Evolutionary conservation across 2,329 filamentous ascomycete genomes (phyloP).

Genomic region (Curvularia hawaiiensis): DNA sequence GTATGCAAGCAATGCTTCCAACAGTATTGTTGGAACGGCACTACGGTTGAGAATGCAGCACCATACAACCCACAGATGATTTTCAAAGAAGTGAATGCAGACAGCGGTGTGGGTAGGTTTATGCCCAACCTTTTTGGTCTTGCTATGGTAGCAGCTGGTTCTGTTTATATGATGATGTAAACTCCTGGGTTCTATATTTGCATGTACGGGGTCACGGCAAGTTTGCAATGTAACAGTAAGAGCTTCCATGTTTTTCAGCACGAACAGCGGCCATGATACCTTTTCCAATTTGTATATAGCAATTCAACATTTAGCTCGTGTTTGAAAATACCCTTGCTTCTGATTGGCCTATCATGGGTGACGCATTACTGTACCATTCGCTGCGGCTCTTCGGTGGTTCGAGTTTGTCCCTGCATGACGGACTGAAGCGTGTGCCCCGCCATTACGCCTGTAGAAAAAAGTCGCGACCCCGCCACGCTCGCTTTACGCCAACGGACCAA

Average conservation of each 20-base stretch:
- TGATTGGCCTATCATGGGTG: constrained; percentile 13
- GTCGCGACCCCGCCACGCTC: constrained; percentile 23
- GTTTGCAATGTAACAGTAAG: background rate
- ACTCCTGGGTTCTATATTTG: background rate
- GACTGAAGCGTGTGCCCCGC: constrained; percentile 16
- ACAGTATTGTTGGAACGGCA: constrained; percentile 94
- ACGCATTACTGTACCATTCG: constrained; percentile 2
- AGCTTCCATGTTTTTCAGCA: background rate
- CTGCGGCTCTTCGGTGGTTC: constrained; percentile 19
- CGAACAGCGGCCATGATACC: constrained; percentile 8
- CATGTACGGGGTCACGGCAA: background rate
- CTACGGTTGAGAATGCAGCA: constrained; percentile 47
- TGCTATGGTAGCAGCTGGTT: constrained; percentile 25
- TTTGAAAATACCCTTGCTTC: background rate
- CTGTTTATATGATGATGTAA: constrained; percentile 25
- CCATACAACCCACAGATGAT: constrained; percentile 38
- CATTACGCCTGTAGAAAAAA: constrained; percentile 17
- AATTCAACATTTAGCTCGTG: constrained; percentile 1
- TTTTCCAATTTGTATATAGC: constrained; percentile 9
- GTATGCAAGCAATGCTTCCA: constrained; percentile 78
- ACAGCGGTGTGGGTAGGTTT: constrained; percentile 31
- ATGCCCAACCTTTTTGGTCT: constrained; percentile 30
- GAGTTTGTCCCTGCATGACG: constrained; percentile 11
- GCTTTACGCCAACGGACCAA: constrained; percentile 5
- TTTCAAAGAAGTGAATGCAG: constrained; percentile 23